Evolutionary conservation across 768 basidiomycete genomes (phyloP).

Genomic region (Lactarius psammicola): DNA sequence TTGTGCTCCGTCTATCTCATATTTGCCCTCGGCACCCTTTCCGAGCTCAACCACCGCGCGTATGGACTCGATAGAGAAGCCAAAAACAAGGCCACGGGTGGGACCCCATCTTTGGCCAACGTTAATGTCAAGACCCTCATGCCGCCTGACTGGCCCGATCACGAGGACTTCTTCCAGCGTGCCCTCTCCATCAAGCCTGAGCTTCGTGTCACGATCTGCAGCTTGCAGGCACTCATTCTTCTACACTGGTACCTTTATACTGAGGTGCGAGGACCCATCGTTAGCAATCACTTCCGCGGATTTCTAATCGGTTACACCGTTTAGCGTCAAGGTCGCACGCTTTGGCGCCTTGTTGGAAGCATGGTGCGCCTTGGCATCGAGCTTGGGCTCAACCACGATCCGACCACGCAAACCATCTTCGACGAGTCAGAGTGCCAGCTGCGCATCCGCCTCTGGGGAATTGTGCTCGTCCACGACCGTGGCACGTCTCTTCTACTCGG

Average conservation of each 20-base stretch:
- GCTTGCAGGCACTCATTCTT: conserved; percentile 79
- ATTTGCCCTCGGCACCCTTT: conserved; percentile 76
- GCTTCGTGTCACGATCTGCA: conserved; percentile 76
- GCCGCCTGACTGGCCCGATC: conserved; percentile 69
- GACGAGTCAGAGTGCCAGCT: conserved; percentile 74
- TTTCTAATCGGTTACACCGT: conserved; percentile 23
- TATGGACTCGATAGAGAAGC: conserved; percentile 51
- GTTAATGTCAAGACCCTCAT: conserved; percentile 57
- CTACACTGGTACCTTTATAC: conserved; percentile 90
- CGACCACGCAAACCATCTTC: conserved; percentile 64
- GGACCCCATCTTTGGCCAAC: conserved; percentile 33
- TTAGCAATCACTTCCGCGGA: conserved; percentile 10
- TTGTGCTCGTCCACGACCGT: conserved; percentile 82
- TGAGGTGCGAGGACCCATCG: conserved; percentile 51
- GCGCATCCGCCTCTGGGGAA: conserved; percentile 81
- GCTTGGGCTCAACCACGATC: conserved; percentile 84
- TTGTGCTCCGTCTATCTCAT: conserved; percentile 76
- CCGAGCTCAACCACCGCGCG: conserved; percentile 74
- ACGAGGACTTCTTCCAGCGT: conserved; percentile 82
- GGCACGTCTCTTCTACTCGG: conserved; percentile 87
- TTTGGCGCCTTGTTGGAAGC: conserved; percentile 86
- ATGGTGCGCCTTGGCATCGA: conserved; percentile 81
- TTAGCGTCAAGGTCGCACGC: conserved; percentile 83
- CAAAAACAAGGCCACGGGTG: conserved; percentile 35
- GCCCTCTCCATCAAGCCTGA: conserved; percentile 79